Evolutionary conservation across 2,329 filamentous ascomycete species (phyloP), one percentile per base, ranked within the genome.

Genomic region (Ampelomyces quisqualis): DNA sequence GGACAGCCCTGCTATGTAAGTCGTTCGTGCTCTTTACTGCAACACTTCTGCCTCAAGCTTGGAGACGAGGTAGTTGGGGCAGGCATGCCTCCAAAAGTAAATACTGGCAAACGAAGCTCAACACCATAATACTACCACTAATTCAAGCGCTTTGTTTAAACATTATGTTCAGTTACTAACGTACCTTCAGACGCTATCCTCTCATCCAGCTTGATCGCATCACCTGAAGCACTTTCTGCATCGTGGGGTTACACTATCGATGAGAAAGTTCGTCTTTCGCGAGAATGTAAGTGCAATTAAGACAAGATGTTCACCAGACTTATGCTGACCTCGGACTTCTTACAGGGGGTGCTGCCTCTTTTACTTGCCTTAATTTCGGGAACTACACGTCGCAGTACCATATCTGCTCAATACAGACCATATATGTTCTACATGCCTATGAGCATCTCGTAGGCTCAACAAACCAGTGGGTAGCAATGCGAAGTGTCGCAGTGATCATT

Each of bases 401-500:
- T 56, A 45, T 70, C 57, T 49, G 62, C 47, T 46, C 61, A 0
- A 64, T 76, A 3, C 70, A 77, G 49, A 69, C 74, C 3, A 74
- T 78, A 26, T 60, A 72, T 7, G 72, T 70, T 1, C 58, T 75
- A 20, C 75, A 75, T n/a, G 71, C 74, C 3, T 72, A 72, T 7
- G 74, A 73, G 7, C 75, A 78, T 53, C 57, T 75, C 11, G 64
- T 77, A 1, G 75, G 75, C 1, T 71, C 70, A 17, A 73, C 73
- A 5, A 75, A 74, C 46, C 71, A 70, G 28, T 74, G 74, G 43
- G 70, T 67, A 3, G 70, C 74, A 1, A 64, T 73, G 14, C 63
- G 76, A 7, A 71, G 70, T 2, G 67, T 72, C 1, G 74, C 70
- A 2, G 58, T 72, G 5, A 65, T 73, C 6, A 74, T 78, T 29